A percentile compares a stretch with the other conserved stretches of the same genome.
Conservation (phyloP, 306 rosid species). For the Trifolium pratense region DNA sequence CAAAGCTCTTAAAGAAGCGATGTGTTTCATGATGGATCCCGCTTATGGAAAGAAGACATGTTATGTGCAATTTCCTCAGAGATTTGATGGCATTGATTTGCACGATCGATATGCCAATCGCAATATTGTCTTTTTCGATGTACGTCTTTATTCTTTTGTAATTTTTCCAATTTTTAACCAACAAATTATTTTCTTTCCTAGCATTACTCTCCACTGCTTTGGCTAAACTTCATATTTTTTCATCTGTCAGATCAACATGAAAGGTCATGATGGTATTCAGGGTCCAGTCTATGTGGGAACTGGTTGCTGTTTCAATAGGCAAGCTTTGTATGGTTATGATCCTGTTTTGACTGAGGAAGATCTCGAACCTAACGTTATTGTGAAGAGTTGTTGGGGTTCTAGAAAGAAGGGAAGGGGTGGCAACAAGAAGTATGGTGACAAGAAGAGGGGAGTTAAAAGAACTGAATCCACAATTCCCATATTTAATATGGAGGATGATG, state of each 20-base stretch:
- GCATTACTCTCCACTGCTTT: constrained; percentile 23
- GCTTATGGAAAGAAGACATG: constrained; percentile 90
- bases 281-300: constrained; percentile 99
- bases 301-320: constrained; percentile 99
- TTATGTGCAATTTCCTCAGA: constrained; percentile 98
- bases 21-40: constrained; percentile 99
- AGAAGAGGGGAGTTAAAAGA: constrained; percentile 78
- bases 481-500: constrained; percentile 97
- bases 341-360: constrained; percentile 93
- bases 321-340: constrained; percentile 96
- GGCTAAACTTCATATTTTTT: constrained; percentile 19
- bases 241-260: constrained; percentile 83
- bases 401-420: constrained; percentile 75
- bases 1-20: constrained; percentile 97
- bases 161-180: constrained; percentile 13
- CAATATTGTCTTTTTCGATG: constrained; percentile 96
- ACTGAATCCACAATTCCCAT: constrained; percentile 92
- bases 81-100: constrained; percentile 95
- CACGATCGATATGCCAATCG: constrained; percentile 99
- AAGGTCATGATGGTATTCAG: constrained; percentile 95
- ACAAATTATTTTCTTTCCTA: constrained; percentile 16
- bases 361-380: constrained; percentile 85
- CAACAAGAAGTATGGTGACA: constrained; percentile 84
- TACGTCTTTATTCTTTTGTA: constrained; percentile 47
- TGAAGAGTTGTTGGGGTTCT: constrained; percentile 98